A percentile compares a stretch with the other conserved stretches of the same genome.
These are phyloP conservation scores for Lactarius trivialis DNA, from an alignment of 768 basidiomycete species.

Conservation along the genomic window DNA sequence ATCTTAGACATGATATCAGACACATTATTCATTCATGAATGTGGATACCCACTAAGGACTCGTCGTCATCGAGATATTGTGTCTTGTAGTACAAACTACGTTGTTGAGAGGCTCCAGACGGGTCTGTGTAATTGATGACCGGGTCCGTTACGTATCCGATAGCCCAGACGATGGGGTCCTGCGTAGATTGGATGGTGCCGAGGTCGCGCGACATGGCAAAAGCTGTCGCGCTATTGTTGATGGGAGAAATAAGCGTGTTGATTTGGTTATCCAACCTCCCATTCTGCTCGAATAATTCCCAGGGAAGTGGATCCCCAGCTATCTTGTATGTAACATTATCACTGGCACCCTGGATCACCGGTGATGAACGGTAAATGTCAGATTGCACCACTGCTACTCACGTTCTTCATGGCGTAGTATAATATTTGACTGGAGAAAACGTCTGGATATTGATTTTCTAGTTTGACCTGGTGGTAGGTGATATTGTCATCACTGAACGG, in stretches of 20 bases:
- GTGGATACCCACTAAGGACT: slow-evolving; percentile 24
- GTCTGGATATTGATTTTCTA: no score
- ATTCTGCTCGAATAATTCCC: slow-evolving; percentile 17
- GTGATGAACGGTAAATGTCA: not conserved
- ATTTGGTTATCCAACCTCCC: slow-evolving; percentile 21
- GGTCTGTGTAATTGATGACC: slow-evolving; percentile 27
- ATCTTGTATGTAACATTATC: slow-evolving; percentile 13
- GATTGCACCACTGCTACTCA: not conserved
- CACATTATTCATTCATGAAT: not conserved
- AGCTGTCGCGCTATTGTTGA: slow-evolving; percentile 8
- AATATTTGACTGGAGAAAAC: no score
- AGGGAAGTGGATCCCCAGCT: slow-evolving; percentile 4
- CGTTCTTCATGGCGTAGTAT: slow-evolving; percentile 15
- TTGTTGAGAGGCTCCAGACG: slow-evolving; percentile 34
- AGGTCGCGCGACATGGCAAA: slow-evolving; percentile 28
- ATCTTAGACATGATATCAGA: slow-evolving; percentile 28
- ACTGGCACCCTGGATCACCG: slow-evolving; percentile 3
- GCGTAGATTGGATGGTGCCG: slow-evolving; percentile 23
- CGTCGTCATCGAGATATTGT: slow-evolving; percentile 30
- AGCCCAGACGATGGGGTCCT: slow-evolving; percentile 25
- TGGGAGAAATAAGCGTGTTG: slow-evolving; percentile 13
- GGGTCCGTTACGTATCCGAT: slow-evolving; percentile 28
- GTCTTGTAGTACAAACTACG: slow-evolving; percentile 39
- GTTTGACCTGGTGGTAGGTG: slow-evolving; percentile 8
- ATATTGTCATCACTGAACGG: no score